A percentile compares a stretch with the other conserved stretches of the same genome.
These are phyloP conservation scores for Vigna angularis DNA, from an alignment of 306 rosid species.

Conservation along the genomic window DNA sequence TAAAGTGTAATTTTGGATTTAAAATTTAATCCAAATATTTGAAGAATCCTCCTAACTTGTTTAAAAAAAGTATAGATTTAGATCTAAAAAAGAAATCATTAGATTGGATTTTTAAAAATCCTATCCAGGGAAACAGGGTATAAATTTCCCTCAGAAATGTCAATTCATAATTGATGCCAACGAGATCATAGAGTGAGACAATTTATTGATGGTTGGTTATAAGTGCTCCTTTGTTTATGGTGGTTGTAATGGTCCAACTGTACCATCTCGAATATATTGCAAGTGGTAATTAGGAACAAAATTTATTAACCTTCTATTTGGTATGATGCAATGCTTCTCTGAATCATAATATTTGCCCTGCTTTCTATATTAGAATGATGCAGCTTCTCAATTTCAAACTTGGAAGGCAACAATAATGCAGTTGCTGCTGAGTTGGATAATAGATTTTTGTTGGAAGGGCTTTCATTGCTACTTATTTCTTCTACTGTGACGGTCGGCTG, in stretches of 20 bases:
- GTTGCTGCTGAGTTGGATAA: slow-evolving; percentile 26
- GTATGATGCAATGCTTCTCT: neutral
- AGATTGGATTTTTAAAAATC: too few species aligned
- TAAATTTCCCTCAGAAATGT: neutral
- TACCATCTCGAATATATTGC: slow-evolving; percentile 37
- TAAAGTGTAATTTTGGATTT: too few species aligned
- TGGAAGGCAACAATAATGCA: slow-evolving; percentile 14
- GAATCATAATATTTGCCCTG: neutral
- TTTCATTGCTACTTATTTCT: neutral
- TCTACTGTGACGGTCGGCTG: neutral
- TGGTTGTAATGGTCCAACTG: slow-evolving; percentile 22
- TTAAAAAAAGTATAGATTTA: too few species aligned
- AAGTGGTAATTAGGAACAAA: neutral
- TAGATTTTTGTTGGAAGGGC: slow-evolving; percentile 8
- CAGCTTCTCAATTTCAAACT: slow-evolving; percentile 9
- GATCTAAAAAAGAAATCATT: too few species aligned
- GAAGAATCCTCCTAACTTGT: too few species aligned
- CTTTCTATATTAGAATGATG: neutral
- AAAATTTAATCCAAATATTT: too few species aligned
- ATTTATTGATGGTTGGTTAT: slow-evolving; percentile 5
- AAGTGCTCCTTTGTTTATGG: slow-evolving; percentile 25
- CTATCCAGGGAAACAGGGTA: neutral
- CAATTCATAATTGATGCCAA: neutral
- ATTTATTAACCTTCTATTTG: slow-evolving; percentile 3
- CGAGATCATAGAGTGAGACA: neutral